Conservation (phyloP, 2,329 filamentous ascomycete species). For the Aaosphaeria arxii region DNA sequence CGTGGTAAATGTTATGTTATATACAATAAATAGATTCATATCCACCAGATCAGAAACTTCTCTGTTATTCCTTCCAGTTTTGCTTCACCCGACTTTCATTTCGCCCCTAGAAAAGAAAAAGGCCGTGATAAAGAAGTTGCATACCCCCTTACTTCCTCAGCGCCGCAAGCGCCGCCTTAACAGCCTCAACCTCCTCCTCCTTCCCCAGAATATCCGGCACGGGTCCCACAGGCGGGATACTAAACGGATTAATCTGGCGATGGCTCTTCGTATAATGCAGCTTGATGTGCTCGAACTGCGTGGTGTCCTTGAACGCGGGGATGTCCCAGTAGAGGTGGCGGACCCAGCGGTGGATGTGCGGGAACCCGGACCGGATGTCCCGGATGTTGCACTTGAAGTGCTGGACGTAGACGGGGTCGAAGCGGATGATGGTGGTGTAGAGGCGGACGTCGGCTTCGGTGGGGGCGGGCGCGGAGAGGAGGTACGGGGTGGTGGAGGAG, state of each 20-base stretch:
- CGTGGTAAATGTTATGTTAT: no score
- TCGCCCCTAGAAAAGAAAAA: no score
- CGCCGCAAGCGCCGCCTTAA: constrained; percentile 21
- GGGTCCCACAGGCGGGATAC: constrained; percentile 83
- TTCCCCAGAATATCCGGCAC: constrained; percentile 75
- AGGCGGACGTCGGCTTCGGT: constrained; percentile 53
- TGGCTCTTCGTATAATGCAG: constrained; percentile 68
- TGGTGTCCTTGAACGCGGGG: constrained; percentile 75
- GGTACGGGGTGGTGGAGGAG: constrained; percentile 43
- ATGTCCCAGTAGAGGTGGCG: constrained; percentile 80
- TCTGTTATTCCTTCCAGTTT: no score
- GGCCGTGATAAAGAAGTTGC: no score
- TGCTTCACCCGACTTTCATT: no score
- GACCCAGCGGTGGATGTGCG: constrained; percentile 76
- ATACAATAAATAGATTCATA: no score
- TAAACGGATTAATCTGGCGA: constrained; percentile 61
- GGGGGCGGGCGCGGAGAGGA: constrained; percentile 42
- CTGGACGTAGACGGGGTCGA: constrained; percentile 54
- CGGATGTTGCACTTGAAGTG: constrained; percentile 78
- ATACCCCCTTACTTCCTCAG: background rate
- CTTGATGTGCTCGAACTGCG: constrained; percentile 95
- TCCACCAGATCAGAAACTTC: no score
- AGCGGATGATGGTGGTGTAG: constrained; percentile 60
- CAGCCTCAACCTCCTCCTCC: constrained; percentile 73
- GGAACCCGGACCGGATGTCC: constrained; percentile 82